Base-by-base conservation (phyloP, 169 alveolate genomes). In the Plasmodium berghei region DNA sequence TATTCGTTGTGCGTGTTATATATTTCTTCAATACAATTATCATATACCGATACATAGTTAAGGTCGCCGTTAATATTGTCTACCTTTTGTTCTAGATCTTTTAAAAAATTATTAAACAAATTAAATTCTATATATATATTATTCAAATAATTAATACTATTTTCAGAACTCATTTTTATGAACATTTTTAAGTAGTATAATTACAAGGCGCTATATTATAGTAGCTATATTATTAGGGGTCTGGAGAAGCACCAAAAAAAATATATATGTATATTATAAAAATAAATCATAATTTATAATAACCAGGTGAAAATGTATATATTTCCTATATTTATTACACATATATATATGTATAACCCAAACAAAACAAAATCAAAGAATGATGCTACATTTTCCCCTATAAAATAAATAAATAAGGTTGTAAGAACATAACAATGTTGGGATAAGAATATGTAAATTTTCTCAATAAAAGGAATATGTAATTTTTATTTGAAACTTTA, bases 91-190 rank as follows among this genome's bases (percentile, higher is more conserved):
- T 61, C 71, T 49, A 86, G 20, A 28, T 86, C 91, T 45, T 59
- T 86, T 70, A 86, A 86, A 86, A 86, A 86, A 42, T 86, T 56
- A 40, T 86, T 86, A 22, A 86, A 86, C 61, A 71, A 58, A 46
- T 24, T 86, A 86, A 86, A 86, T 70, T 86, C 91, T 86, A 48
- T 4, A 59, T 75, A 75, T 3, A 75, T 40, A 75, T 75, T 75
- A 64, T 75, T 34, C 42, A 75, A 42, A 75, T 75, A 66, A 70
- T 49, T 66, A 40, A 55, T 75, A 46, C 72, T 28, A 63, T 48
- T 62, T 58, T 40, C n/a, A 2, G 54, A 4, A 59, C 52, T 75
- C 89, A 75, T 75, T 52, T 75, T 75, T 62, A 28, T 22, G 18
- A 61, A 22, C 89, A 75, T 75, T 52, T 71, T 22, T 52, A 49